Conservation (phyloP, 2,329 filamentous ascomycete species). For the Davidsoniella neocaledoniae region DNA sequence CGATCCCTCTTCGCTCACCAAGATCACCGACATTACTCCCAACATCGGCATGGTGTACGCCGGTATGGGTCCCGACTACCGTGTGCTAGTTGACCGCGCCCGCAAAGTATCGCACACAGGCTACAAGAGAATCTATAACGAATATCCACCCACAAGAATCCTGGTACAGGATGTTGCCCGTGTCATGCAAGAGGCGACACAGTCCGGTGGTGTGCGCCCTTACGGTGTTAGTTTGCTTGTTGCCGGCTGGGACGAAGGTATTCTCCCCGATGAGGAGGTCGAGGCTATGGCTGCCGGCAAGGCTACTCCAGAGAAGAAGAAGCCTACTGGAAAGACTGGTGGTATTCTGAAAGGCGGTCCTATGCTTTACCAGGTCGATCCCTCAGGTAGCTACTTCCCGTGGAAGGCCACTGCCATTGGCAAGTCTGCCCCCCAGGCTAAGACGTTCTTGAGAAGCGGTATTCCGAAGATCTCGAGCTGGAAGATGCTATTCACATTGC, state of each 20-base stretch:
- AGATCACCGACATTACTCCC: constrained; percentile 94
- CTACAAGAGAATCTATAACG: constrained; percentile 99
- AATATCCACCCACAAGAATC: constrained; percentile 98
- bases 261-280: constrained; percentile 66
- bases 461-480: constrained; percentile 89
- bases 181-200: constrained; percentile 97
- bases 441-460: constrained; percentile 99
- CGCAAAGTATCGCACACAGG: constrained; percentile 95
- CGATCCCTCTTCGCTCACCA: constrained; percentile 85
- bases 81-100: constrained; percentile 91
- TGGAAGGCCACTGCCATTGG: constrained; percentile 99
- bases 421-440: constrained; percentile 94
- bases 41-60: constrained; percentile 99
- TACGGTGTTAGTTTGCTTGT: constrained; percentile 93
- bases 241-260: constrained; percentile 94
- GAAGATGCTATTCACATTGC: constrained; percentile 99
- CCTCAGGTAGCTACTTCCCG: constrained; percentile 96
- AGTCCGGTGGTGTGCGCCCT: constrained; percentile 90
- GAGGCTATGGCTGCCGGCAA: constrained; percentile 32
- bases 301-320: constrained; percentile 45
- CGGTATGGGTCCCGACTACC: constrained; percentile 97
- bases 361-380: constrained; percentile 96
- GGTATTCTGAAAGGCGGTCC: constrained; percentile 91
- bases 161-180: constrained; percentile 94
- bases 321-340: constrained; percentile 70